Evolutionary conservation across 2,329 filamentous ascomycete species (phyloP).

Genomic region (Seiridium unicorne): DNA sequence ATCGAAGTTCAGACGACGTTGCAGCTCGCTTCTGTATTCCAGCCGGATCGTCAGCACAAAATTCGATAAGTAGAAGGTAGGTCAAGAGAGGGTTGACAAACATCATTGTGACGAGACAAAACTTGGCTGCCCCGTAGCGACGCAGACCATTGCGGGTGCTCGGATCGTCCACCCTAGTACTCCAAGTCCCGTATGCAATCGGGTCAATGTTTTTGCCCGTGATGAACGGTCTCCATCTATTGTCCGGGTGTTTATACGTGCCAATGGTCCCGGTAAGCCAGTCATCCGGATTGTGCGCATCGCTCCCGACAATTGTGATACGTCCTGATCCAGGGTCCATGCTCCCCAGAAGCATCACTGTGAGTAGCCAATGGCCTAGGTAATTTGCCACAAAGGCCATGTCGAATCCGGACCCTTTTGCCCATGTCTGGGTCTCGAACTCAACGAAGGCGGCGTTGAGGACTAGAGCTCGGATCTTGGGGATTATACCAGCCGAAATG

Average conservation of each 20-base stretch:
- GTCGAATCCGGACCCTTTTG: slow-evolving; percentile 27
- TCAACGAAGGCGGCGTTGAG: slow-evolving; percentile 19
- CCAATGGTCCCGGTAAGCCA: neutral
- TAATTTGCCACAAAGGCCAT: slow-evolving; percentile 30
- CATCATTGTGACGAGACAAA: neutral
- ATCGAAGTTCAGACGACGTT: no score
- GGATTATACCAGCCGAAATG: slow-evolving; percentile 20
- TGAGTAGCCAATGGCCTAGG: slow-evolving; percentile 30
- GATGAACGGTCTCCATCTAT: neutral
- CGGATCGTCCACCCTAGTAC: neutral
- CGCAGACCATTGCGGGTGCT: neutral
- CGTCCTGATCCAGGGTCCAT: slow-evolving; percentile 29
- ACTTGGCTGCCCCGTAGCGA: neutral
- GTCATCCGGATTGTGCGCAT: neutral
- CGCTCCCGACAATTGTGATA: slow-evolving; percentile 11
- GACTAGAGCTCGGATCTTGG: neutral
- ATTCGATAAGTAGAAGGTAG: no score
- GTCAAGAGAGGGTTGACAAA: no score
- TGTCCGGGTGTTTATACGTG: neutral
- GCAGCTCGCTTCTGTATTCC: no score
- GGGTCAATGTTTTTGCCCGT: neutral
- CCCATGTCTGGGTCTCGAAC: slow-evolving; percentile 21
- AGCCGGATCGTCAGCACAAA: no score
- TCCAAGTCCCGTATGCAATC: neutral
- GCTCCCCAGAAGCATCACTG: slow-evolving; percentile 28